Evolutionary conservation across 208 protist species (phyloP).

Genomic region (Wallacemonas sp.): DNA sequence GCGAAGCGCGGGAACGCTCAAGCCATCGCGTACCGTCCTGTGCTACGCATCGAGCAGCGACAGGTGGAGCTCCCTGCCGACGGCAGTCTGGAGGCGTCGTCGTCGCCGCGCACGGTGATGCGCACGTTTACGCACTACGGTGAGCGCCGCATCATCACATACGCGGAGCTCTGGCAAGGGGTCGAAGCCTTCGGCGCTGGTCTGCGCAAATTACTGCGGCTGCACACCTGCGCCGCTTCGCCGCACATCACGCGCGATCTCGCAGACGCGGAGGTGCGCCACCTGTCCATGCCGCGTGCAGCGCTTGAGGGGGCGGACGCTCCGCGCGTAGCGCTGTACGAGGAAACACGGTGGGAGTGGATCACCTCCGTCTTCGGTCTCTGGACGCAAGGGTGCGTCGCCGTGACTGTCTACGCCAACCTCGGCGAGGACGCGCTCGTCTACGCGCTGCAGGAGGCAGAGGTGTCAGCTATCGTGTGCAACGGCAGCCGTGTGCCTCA

Average conservation of each 20-base stretch:
- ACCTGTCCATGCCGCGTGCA: not conserved
- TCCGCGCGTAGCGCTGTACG: constrained; percentile 29
- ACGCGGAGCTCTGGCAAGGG: constrained; percentile 18
- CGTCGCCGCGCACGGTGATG: constrained; percentile 1
- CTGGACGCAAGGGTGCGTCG: constrained; percentile 34
- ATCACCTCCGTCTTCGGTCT: constrained; percentile 38
- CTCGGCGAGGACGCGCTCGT: constrained; percentile 46
- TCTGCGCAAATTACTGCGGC: constrained; percentile 3
- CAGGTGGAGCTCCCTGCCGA: not conserved
- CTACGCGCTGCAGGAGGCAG: constrained; percentile 31
- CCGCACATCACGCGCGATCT: not conserved
- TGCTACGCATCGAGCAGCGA: not conserved
- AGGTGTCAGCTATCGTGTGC: constrained; percentile 27
- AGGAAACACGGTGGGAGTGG: constrained; percentile 58
- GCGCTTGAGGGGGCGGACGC: not conserved
- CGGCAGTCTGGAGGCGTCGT: not conserved
- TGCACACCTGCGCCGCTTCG: not conserved
- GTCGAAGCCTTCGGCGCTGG: constrained; percentile 29
- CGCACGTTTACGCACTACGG: constrained; percentile 15
- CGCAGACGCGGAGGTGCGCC: not conserved
- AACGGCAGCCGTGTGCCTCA: constrained; percentile 26
- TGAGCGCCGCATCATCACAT: constrained; percentile 17
- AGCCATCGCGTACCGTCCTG: constrained; percentile 9
- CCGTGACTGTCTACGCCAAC: constrained; percentile 47
- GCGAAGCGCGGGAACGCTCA: not conserved